Evolutionary conservation across 1,139 yeast genomes (phyloP).

Genomic region (Candida sp.): DNA sequence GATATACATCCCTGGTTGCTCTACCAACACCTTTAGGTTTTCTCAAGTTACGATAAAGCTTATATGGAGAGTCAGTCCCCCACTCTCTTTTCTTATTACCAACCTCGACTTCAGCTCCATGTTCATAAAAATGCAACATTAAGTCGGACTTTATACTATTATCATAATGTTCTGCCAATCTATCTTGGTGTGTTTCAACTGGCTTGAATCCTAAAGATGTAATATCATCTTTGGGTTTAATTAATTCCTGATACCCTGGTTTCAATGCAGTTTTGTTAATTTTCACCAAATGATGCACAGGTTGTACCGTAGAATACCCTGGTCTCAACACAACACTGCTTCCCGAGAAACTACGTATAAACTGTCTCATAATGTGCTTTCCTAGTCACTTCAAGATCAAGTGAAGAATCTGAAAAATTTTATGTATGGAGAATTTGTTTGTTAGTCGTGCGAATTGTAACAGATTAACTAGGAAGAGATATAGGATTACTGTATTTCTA

Average conservation of each 20-base stretch:
- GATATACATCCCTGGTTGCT: constrained; percentile 70
- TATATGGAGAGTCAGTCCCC: constrained; percentile 90
- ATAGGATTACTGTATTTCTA: not conserved
- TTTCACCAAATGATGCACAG: constrained; percentile 87
- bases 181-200: constrained; percentile 66
- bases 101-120: constrained; percentile 46
- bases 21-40: constrained; percentile 66
- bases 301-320: constrained; percentile 78
- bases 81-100: constrained; percentile 82
- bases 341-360: constrained; percentile 46
- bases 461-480: not conserved
- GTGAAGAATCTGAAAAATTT: constrained; percentile 5
- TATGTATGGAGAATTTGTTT: constrained; percentile 1
- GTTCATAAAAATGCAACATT: constrained; percentile 72
- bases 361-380: constrained; percentile 13
- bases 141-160: constrained; percentile 76
- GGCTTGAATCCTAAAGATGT: constrained; percentile 79
- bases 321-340: constrained; percentile 45
- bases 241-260: constrained; percentile 65
- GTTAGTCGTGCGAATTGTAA: constrained; percentile 1
- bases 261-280: constrained; percentile 68
- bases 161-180: constrained; percentile 74
- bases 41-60: constrained; percentile 69
- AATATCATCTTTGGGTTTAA: constrained; percentile 66
- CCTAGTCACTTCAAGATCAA: not conserved